Percentiles rank a stretch among this genome's conserved stretches.
phyloP scores from a whole-genome alignment of 352 stramenopile genomes.

The Pythium monospermum region DNA sequence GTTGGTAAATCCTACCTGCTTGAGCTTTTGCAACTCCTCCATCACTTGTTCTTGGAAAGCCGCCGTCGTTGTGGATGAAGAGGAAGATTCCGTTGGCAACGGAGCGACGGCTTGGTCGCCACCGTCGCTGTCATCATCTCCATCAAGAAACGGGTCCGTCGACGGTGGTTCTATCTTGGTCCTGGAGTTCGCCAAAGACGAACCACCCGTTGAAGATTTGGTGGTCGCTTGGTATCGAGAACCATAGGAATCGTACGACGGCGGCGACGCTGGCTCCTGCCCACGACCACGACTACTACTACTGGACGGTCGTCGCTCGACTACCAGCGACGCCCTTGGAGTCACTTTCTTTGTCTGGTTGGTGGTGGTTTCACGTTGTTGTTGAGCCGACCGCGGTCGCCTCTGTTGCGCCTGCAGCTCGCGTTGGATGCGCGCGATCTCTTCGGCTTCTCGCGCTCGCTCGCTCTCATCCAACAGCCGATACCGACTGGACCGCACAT shows the following conservation, averaged over 20 bases:
- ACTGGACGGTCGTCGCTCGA: not conserved
- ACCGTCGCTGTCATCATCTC: not conserved
- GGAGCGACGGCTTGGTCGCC: not conserved
- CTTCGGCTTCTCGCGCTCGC: constrained; percentile 27
- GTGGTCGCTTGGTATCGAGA: too few species aligned
- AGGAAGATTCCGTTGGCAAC: not conserved
- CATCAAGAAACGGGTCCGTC: constrained; percentile 1
- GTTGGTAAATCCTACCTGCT: constrained; percentile 26
- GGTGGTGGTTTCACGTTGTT: not conserved
- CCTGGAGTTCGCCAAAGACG: not conserved
- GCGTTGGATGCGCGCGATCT: constrained; percentile 40
- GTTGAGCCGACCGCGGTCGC: constrained; percentile 3
- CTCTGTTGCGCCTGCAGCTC: constrained; percentile 32
- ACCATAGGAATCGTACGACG: not conserved
- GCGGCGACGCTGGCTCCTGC: not conserved
- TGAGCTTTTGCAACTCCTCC: constrained; percentile 43
- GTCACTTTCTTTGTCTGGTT: not conserved
- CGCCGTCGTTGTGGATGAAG: not conserved
- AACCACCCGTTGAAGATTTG: too few species aligned
- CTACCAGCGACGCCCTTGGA: not conserved
- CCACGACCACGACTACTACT: too few species aligned
- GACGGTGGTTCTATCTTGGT: not conserved
- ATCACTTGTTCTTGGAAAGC: constrained; percentile 45
- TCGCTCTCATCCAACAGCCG: constrained; percentile 35
- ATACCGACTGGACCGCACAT: constrained; percentile 32